These are phyloP conservation scores for Scleroderma citrinum DNA, from an alignment of 768 basidiomycete genomes.

Conservation along the genomic window DNA sequence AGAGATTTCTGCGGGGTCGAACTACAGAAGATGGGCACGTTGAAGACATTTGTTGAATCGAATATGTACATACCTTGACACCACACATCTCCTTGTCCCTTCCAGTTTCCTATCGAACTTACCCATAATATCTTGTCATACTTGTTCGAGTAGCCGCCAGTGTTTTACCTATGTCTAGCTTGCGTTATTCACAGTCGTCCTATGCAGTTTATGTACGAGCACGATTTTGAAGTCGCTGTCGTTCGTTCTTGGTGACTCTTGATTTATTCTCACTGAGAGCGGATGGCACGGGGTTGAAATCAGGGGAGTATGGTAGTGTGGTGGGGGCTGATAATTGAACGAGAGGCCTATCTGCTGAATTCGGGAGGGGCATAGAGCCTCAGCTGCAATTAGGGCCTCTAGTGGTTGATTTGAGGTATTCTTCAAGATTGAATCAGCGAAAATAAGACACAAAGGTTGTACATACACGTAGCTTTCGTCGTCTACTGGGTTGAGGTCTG, in stretches of 20 bases:
- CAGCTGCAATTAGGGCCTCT: slow-evolving; percentile 67
- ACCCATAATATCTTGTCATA: slow-evolving; percentile 95
- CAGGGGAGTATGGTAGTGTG: slow-evolving; percentile 73
- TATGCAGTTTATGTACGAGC: slow-evolving; percentile 44
- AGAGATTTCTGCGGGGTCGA: slow-evolving; percentile 74
- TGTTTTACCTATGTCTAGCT: slow-evolving; percentile 68
- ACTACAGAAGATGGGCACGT: slow-evolving; percentile 41
- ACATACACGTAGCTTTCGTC: slow-evolving; percentile 75
- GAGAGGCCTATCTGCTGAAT: slow-evolving; percentile 76
- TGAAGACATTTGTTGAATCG: neutral
- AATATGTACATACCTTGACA: slow-evolving; percentile 77
- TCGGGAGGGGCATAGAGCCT: slow-evolving; percentile 84
- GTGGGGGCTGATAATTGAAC: slow-evolving; percentile 74
- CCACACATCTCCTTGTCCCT: slow-evolving; percentile 83
- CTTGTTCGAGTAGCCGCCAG: slow-evolving; percentile 72
- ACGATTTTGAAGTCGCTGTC: slow-evolving; percentile 66
- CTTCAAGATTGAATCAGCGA: slow-evolving; percentile 61
- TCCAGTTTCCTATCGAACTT: slow-evolving; percentile 86
- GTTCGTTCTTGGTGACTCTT: slow-evolving; percentile 79
- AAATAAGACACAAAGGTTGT: neutral
- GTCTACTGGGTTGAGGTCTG: slow-evolving; percentile 85
- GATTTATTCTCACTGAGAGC: slow-evolving; percentile 77
- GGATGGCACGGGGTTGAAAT: slow-evolving; percentile 71
- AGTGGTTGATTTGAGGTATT: slow-evolving; percentile 71
- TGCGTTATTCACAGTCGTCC: slow-evolving; percentile 45